Evolutionary conservation across 768 basidiomycete species (phyloP).

Genomic region (Punctularia strigosozonata): DNA sequence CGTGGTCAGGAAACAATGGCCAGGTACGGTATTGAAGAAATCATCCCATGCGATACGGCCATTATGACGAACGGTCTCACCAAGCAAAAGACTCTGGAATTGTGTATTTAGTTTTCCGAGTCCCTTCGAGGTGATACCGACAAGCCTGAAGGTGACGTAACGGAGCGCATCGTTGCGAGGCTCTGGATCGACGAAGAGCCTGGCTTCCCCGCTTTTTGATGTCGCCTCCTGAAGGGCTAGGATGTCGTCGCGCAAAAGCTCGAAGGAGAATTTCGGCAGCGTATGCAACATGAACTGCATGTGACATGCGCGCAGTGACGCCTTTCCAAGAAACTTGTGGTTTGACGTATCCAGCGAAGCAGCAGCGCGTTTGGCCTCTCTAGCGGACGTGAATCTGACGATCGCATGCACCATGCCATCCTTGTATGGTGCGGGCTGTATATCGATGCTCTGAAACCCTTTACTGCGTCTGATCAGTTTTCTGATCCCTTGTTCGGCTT

Average conservation of each 20-base stretch:
- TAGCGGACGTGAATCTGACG: conserved; percentile 40
- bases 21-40: conserved; percentile 37
- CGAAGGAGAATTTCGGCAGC: conserved; percentile 26
- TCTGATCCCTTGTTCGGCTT: conserved; percentile 25
- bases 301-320: conserved; percentile 38
- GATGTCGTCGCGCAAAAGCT: conserved; percentile 32
- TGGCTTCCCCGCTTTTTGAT: conserved; percentile 15
- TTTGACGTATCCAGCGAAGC: conserved; percentile 32
- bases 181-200: conserved; percentile 13
- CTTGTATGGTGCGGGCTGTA: conserved; percentile 38
- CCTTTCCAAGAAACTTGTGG: conserved; percentile 33
- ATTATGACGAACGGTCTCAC: conserved; percentile 42
- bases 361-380: conserved; percentile 41
- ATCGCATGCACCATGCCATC: conserved; percentile 39
- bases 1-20: conserved; percentile 30
- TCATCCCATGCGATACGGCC: conserved; percentile 53
- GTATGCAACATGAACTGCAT: conserved; percentile 38
- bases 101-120: conserved; percentile 46
- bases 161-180: neutral
- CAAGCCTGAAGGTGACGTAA: conserved; percentile 32
- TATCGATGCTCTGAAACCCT: conserved; percentile 28
- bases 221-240: conserved; percentile 26
- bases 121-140: conserved; percentile 34
- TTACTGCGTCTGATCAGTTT: conserved; percentile 26
- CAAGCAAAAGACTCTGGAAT: conserved; percentile 49